A percentile compares a stretch with the other conserved stretches of the same genome.
phyloP scores from a whole-genome alignment of 2,329 filamentous ascomycete genomes.

The Septoria linicola region DNA sequence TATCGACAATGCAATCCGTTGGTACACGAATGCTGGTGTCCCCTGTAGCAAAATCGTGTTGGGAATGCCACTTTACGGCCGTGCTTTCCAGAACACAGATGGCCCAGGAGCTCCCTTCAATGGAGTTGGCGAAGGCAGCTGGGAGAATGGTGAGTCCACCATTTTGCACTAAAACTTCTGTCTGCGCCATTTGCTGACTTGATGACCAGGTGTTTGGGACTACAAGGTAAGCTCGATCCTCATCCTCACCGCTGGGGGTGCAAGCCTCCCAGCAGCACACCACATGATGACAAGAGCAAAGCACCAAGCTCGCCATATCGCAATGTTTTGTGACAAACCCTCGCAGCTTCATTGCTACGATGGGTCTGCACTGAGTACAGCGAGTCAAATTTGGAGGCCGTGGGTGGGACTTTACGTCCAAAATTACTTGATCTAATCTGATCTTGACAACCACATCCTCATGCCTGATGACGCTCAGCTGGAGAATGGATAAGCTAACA shows the following conservation, averaged over 20 bases:
- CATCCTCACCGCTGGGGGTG: neutral
- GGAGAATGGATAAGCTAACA: constrained; percentile 9
- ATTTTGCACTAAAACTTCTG: no score
- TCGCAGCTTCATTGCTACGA: constrained; percentile 8
- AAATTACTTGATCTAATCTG: constrained; percentile 44
- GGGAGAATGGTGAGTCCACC: constrained; percentile 67
- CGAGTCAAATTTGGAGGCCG: constrained; percentile 12
- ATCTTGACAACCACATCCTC: constrained; percentile 11
- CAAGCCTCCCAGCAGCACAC: neutral
- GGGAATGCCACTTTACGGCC: constrained; percentile 90
- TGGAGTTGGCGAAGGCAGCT: constrained; percentile 75
- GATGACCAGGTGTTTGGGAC: constrained; percentile 69
- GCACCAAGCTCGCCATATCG: constrained; percentile 23
- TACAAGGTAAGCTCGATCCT: constrained; percentile 61
- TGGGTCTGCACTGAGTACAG: constrained; percentile 16
- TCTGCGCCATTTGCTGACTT: no score
- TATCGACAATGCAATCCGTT: constrained; percentile 66
- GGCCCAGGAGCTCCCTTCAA: constrained; percentile 68
- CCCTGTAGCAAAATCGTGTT: constrained; percentile 72
- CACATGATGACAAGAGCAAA: constrained; percentile 45
- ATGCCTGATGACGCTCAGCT: neutral
- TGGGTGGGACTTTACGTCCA: constrained; percentile 22
- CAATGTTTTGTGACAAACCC: constrained; percentile 13
- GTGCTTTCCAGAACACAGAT: constrained; percentile 75
- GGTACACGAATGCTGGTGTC: constrained; percentile 65